phyloP scores from a whole-genome alignment of 1,139 yeast genomes.

The Taiozyma sp. region DNA sequence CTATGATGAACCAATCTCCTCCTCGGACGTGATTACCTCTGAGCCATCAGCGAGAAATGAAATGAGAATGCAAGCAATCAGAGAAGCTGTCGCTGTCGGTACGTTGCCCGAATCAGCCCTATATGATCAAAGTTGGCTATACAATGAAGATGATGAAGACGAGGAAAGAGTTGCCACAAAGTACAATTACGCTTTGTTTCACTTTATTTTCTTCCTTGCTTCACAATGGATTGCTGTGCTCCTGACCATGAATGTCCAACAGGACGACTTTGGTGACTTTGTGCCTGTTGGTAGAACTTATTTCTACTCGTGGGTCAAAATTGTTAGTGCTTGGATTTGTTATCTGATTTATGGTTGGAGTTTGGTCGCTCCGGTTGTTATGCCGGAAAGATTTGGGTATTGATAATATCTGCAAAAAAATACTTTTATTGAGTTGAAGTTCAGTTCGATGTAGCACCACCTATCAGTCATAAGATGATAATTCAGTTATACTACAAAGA shows the following conservation, averaged over 20 bases:
- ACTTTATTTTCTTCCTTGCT: conserved; percentile 86
- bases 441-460: neutral
- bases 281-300: conserved; percentile 97
- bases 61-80: conserved; percentile 81
- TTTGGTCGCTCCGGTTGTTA: conserved; percentile 76
- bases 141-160: conserved; percentile 35
- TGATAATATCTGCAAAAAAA: neutral
- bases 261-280: conserved; percentile 82
- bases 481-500: neutral
- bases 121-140: conserved; percentile 57
- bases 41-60: conserved; percentile 62
- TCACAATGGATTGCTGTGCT: conserved; percentile 96
- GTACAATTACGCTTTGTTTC: conserved; percentile 87
- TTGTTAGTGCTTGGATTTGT: conserved; percentile 89
- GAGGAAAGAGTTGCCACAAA: conserved; percentile 59
- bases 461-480: too few species aligned
- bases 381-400: conserved; percentile 77
- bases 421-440: too few species aligned
- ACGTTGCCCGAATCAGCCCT: conserved; percentile 91
- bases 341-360: conserved; percentile 87
- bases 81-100: conserved; percentile 94
- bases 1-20: conserved; percentile 31
- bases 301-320: conserved; percentile 93
- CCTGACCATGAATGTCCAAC: conserved; percentile 83
- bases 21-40: conserved; percentile 32